phyloP scores from a whole-genome alignment of 768 basidiomycete species.

The Fomitopsis pulvina region DNA sequence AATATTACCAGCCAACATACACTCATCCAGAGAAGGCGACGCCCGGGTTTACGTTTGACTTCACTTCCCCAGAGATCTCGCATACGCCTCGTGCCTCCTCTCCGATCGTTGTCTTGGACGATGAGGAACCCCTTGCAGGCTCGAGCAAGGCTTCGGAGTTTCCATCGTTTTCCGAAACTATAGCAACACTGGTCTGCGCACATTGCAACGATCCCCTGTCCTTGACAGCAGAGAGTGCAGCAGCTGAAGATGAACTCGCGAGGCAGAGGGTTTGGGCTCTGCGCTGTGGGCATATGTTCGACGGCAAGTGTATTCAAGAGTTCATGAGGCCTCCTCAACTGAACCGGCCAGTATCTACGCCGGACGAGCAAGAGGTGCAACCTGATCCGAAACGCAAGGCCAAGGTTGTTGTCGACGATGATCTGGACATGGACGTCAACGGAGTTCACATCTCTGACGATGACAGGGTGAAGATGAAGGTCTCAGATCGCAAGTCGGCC shows the following conservation, averaged over 20 bases:
- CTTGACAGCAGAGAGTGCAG: conserved; percentile 31
- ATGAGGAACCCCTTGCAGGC: conserved; percentile 28
- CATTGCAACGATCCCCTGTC: conserved; percentile 60
- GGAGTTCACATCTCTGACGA: background rate
- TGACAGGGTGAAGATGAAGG: conserved; percentile 29
- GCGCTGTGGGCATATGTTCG: conserved; percentile 72
- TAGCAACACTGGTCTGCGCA: conserved; percentile 57
- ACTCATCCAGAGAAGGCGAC: conserved; percentile 54
- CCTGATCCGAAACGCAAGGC: conserved; percentile 37
- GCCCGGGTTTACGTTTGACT: conserved; percentile 66
- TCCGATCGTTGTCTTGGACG: conserved; percentile 40
- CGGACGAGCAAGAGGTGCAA: background rate
- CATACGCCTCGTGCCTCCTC: conserved; percentile 26
- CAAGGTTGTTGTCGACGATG: conserved; percentile 11
- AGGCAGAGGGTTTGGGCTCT: conserved; percentile 59
- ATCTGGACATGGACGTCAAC: background rate
- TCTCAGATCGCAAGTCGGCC: conserved; percentile 4
- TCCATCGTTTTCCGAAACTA: too few relatives aligned
- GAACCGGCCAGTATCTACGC: background rate
- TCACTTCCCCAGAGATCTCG: conserved; percentile 33
- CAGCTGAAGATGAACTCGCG: conserved; percentile 31
- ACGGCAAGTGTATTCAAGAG: conserved; percentile 64
- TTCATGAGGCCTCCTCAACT: conserved; percentile 40
- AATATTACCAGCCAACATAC: conserved; percentile 18
- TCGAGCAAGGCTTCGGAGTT: conserved; percentile 18